Percentiles rank a stretch among this genome's conserved stretches.
Conservation (phyloP, 257 asterid species). For the Nicotiana tomentosiformis region DNA sequence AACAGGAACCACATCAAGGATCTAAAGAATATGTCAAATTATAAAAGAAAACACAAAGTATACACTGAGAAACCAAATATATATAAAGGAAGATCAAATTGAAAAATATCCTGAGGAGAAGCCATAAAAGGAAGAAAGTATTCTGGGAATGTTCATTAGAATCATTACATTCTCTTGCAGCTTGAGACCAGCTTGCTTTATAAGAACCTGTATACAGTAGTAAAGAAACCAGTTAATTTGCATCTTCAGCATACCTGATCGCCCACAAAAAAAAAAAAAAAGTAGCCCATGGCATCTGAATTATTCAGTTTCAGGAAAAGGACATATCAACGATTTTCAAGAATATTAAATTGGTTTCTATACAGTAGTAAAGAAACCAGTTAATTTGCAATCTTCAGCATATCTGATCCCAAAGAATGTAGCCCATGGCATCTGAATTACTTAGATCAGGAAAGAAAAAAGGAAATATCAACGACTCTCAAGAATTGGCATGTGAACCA, state of each 20-base stretch:
- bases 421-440: neutral
- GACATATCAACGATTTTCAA: neutral
- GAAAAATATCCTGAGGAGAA: neutral
- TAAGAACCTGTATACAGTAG: constrained; percentile 57
- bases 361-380: constrained; percentile 8
- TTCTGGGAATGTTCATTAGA: neutral
- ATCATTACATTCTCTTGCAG: constrained; percentile 77
- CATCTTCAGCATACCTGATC: neutral
- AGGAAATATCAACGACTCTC: neutral
- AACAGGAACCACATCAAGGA: constrained; percentile 14
- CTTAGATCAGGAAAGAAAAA: neutral
- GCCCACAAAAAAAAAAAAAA: neutral
- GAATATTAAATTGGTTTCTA: constrained; percentile 7
- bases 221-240: constrained; percentile 10
- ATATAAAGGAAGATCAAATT: neutral
- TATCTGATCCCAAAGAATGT: neutral
- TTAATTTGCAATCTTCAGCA: constrained; percentile 13
- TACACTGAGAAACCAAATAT: neutral
- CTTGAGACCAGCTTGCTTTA: constrained; percentile 92
- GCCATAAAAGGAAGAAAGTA: constrained; percentile 11
- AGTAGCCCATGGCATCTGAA: neutral
- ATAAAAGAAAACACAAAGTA: neutral
- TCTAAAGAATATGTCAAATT: neutral
- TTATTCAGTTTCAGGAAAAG: neutral
- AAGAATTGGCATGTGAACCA: constrained; percentile 4